Conservation (phyloP, 768 basidiomycete genomes). For the Saitozyma podzolica region DNA sequence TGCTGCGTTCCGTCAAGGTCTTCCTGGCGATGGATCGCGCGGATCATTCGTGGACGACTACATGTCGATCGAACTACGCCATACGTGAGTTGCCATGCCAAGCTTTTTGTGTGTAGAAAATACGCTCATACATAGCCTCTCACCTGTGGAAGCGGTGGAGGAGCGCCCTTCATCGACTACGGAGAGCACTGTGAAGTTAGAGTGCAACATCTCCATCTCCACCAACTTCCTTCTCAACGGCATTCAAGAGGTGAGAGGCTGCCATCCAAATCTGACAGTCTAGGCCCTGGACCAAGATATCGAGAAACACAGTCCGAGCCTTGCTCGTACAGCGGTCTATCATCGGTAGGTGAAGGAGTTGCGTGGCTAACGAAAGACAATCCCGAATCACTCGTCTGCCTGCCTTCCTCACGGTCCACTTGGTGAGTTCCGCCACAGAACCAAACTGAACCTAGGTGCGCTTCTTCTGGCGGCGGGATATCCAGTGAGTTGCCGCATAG, state of each 20-base stretch:
- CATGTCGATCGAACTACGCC: slow-evolving; percentile 31
- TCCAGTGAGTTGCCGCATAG: slow-evolving; percentile 51
- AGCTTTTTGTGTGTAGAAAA: no score
- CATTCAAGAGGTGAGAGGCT: slow-evolving; percentile 67
- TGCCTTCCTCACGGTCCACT: slow-evolving; percentile 74
- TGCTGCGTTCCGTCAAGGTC: slow-evolving; percentile 23
- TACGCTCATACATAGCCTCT: no score
- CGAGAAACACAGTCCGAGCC: slow-evolving; percentile 75
- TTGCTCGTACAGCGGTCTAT: slow-evolving; percentile 80
- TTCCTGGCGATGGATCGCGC: slow-evolving; percentile 6
- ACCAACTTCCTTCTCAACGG: slow-evolving; percentile 90
- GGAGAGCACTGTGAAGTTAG: slow-evolving; percentile 82
- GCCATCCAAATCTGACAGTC: slow-evolving; percentile 15
- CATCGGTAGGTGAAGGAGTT: slow-evolving; percentile 55
- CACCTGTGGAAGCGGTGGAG: no score
- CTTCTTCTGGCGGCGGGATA: slow-evolving; percentile 91
- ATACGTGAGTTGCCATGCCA: background rate
- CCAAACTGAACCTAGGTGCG: slow-evolving; percentile 60
- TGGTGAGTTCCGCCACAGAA: slow-evolving; percentile 54
- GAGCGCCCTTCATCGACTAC: no score
- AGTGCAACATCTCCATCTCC: slow-evolving; percentile 81
- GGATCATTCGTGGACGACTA: slow-evolving; percentile 33
- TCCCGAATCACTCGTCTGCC: slow-evolving; percentile 83
- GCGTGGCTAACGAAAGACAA: slow-evolving; percentile 24
- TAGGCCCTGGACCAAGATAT: slow-evolving; percentile 85